These are phyloP conservation scores for Penicillium simplicissimum DNA, from an alignment of 495 filamentous ascomycete genomes.

Conservation along the genomic window DNA sequence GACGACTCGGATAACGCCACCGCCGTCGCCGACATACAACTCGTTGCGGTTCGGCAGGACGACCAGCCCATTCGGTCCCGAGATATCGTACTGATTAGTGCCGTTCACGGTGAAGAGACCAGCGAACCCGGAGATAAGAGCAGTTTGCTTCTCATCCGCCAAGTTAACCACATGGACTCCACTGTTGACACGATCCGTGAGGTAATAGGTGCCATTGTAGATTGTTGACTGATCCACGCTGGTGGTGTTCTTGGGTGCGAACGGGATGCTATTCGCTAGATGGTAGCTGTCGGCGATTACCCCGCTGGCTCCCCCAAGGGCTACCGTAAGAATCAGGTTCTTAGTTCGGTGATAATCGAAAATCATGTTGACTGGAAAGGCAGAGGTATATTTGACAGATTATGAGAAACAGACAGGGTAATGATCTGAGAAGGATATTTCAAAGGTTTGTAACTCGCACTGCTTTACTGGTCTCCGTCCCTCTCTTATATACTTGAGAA, in stretches of 20 bases:
- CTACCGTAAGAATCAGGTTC: neutral
- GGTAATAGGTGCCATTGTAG: neutral
- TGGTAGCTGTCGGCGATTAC: neutral
- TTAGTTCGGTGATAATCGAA: neutral
- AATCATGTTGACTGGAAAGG: neutral
- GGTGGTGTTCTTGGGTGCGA: neutral
- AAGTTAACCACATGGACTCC: neutral
- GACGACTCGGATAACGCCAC: neutral
- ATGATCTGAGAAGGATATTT: too few species aligned
- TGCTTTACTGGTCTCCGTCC: too few species aligned
- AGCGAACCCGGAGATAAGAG: neutral
- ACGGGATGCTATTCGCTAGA: neutral
- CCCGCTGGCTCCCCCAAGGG: neutral
- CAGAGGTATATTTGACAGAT: too few species aligned
- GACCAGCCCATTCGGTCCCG: neutral
- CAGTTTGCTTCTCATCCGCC: neutral
- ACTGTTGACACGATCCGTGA: neutral
- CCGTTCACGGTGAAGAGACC: neutral
- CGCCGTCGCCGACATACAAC: neutral
- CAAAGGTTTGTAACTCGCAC: too few species aligned
- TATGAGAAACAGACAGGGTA: too few species aligned
- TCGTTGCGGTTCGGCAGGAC: neutral
- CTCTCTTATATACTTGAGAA: too few species aligned
- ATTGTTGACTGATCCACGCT: neutral
- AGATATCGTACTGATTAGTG: neutral